phyloP scores from a whole-genome alignment of 306 rosid genomes.

The Castanea mollissima region DNA sequence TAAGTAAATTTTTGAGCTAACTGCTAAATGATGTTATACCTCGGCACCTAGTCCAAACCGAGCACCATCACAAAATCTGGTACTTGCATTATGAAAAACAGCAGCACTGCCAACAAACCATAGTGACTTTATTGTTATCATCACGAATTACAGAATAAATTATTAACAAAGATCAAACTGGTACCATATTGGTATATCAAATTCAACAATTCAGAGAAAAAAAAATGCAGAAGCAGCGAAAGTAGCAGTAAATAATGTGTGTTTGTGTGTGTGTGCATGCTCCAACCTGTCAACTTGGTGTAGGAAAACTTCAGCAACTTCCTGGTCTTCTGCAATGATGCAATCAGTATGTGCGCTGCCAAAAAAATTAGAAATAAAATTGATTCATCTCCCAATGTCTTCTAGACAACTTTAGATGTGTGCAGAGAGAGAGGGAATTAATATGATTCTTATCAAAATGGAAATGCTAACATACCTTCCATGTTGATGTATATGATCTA shows the following conservation, averaged over 20 bases:
- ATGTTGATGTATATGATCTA: conserved; percentile 71
- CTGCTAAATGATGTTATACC: conserved; percentile 42
- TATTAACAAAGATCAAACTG: background rate
- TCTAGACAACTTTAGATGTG: conserved; percentile 1
- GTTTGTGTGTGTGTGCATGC: background rate
- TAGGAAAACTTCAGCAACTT: conserved; percentile 67
- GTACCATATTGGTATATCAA: background rate
- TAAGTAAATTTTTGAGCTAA: background rate
- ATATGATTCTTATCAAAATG: conserved; percentile 24
- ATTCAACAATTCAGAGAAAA: background rate
- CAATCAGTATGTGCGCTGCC: conserved; percentile 97
- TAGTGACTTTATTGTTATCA: background rate
- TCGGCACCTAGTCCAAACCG: conserved; percentile 98
- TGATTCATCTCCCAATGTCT: background rate
- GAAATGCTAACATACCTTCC: conserved; percentile 72
- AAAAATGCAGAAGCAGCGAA: background rate
- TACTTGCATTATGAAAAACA: conserved; percentile 95
- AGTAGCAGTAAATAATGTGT: background rate
- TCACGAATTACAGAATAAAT: too few species aligned
- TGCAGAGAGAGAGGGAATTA: conserved; percentile 5
- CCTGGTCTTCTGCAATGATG: conserved; percentile 69
- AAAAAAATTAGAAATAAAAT: conserved; percentile 16
- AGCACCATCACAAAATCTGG: conserved; percentile 93
- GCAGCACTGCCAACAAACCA: conserved; percentile 73
- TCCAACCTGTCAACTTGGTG: conserved; percentile 85